Evolutionary conservation across 306 rosid genomes (phyloP), one percentile per base, ranked within the genome.

Genomic region (Nissolia schottii): DNA sequence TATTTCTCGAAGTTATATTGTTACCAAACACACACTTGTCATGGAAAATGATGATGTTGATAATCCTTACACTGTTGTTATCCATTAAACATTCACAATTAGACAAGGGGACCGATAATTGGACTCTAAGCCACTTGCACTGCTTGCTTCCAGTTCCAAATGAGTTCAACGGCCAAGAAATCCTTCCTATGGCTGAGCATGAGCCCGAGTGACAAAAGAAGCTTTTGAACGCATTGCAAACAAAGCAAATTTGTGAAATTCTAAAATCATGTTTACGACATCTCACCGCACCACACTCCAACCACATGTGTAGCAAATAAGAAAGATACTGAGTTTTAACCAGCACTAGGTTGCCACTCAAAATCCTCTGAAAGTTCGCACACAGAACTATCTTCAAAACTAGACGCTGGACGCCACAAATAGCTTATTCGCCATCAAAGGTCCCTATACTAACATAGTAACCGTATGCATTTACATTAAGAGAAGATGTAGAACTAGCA

Each of bases 401-500:
- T 25, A 60, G 22, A 62, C 14, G 54, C 32, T 31, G 40, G 5
- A 37, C n/a, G 54, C 10, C 54, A 46, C 50, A 71, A 78, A 8
- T 41, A 77, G 50, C 18, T 51, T 41, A 60, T 14, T 15, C 14
- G 5, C 59, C 67, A 22, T 23, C 40, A 43, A 6, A 43, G 67
- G 25, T 10, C 40, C 50, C 29, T 4, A 43, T 3, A 20, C 25
- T 55, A 51, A 10, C 29, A 59, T 25, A 25, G 4, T 14, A 32
- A 74, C 57, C 70, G 16, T 31, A 3, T 45, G 28, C 38, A 70
- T 54, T 75, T 12, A 46, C n/a, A 27, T 72, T 11, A 38, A 19
- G 20, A 19, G 8, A 62, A 62, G 22, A 58, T 23, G 38, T 12
- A 69, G 45, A 70, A 51, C 80, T 7, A 64, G 67, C 19, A 74